phyloP scores from a whole-genome alignment of 164 flowering plant genomes.

The Tetracentron sinense region DNA sequence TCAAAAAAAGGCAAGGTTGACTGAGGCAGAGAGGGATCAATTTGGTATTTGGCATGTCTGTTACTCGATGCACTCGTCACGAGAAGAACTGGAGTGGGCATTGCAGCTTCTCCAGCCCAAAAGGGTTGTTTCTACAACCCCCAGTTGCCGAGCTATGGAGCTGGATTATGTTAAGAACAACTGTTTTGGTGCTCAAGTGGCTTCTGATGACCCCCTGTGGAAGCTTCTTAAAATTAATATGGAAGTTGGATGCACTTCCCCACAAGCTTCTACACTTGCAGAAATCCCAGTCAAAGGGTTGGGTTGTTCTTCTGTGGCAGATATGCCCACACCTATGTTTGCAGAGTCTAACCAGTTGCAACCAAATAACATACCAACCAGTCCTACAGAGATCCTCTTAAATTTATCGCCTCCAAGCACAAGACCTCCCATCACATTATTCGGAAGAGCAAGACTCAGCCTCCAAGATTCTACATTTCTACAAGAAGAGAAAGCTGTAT shows the following conservation, averaged over 20 bases:
- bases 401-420: slow-evolving; percentile 44
- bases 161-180: slow-evolving; percentile 62
- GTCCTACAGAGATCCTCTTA: slow-evolving; percentile 17
- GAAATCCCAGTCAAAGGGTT: slow-evolving; percentile 14
- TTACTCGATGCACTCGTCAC: slow-evolving; percentile 83
- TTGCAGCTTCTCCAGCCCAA: slow-evolving; percentile 73
- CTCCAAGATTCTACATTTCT: slow-evolving; percentile 22
- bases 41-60: slow-evolving; percentile 92
- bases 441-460: slow-evolving; percentile 74
- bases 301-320: slow-evolving; percentile 18
- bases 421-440: slow-evolving; percentile 53
- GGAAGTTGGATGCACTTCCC: slow-evolving; percentile 16
- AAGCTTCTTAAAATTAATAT: slow-evolving; percentile 52
- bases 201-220: slow-evolving; percentile 54
- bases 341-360: slow-evolving; percentile 19
- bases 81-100: slow-evolving; percentile 81
- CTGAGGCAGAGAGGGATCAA: slow-evolving; percentile 54
- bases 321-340: slow-evolving; percentile 8
- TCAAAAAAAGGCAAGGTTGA: slow-evolving; percentile 30
- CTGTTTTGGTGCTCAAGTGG: slow-evolving; percentile 26
- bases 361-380: slow-evolving; percentile 15
- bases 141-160: slow-evolving; percentile 71
- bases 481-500: slow-evolving; percentile 15
- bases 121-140: slow-evolving; percentile 79
- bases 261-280: slow-evolving; percentile 13